phyloP scores from a whole-genome alignment of 352 stramenopile genomes.

The Aphanomyces astaci region DNA sequence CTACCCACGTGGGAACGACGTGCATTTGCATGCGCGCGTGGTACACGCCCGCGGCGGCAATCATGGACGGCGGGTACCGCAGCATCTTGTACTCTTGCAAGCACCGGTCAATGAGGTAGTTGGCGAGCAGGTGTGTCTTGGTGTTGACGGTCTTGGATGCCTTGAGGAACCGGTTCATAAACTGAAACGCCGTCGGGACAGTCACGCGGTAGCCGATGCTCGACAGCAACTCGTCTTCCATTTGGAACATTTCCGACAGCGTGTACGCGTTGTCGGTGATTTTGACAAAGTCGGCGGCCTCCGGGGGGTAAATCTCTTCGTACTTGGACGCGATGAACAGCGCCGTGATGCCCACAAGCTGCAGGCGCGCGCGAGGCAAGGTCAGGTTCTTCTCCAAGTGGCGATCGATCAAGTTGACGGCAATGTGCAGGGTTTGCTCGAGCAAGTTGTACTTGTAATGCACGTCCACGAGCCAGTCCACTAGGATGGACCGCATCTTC shows the following conservation, averaged over 20 bases:
- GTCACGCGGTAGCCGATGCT: constrained; percentile 72
- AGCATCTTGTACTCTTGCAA: constrained; percentile 98
- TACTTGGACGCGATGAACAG: constrained; percentile 97
- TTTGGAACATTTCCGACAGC: constrained; percentile 63
- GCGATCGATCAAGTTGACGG: constrained; percentile 73
- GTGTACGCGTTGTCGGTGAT: constrained; percentile 96
- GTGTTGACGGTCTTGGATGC: constrained; percentile 60
- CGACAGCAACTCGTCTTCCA: constrained; percentile 71
- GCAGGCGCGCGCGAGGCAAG: constrained; percentile 82
- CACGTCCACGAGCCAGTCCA: constrained; percentile 98
- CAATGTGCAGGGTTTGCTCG: constrained; percentile 76
- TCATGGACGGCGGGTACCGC: constrained; percentile 94
- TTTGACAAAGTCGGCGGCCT: constrained; percentile 92
- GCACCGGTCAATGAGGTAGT: constrained; percentile 97
- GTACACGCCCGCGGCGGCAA: constrained; percentile 95
- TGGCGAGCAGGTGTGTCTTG: constrained; percentile 86
- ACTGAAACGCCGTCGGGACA: constrained; percentile 77
- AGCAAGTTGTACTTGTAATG: constrained; percentile 77
- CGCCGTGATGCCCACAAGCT: constrained; percentile 94
- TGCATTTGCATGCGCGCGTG: constrained; percentile 87
- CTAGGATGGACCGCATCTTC: constrained; percentile 98
- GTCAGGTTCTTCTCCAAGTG: constrained; percentile 62
- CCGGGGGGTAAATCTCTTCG: constrained; percentile 95
- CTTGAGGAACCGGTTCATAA: constrained; percentile 84
- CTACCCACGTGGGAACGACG: constrained; percentile 65